Conservation (phyloP, 78 protist genomes). For the Polysphondylium violaceum region DNA sequence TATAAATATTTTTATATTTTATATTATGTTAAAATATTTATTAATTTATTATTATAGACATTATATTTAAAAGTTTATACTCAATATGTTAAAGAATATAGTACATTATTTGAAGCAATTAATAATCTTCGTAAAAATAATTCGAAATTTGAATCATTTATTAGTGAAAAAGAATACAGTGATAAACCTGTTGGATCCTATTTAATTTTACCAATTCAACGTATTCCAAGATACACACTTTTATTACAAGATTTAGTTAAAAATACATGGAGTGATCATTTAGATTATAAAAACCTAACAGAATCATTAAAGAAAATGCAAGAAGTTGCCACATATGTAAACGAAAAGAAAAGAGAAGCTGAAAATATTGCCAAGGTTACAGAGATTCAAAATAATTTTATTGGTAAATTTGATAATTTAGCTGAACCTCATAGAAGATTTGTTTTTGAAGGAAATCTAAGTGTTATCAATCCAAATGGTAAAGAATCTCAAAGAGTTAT, state of each 20-base stretch:
- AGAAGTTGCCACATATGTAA: conserved; percentile 77
- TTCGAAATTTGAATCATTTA: conserved; percentile 52
- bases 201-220: conserved; percentile 76
- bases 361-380: conserved; percentile 78
- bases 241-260: conserved; percentile 51
- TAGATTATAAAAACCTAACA: conserved; percentile 52
- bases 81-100: conserved; percentile 80
- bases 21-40: neutral
- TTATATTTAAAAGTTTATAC: conserved; percentile 66
- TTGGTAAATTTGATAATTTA: conserved; percentile 79
- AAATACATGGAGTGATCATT: conserved; percentile 76
- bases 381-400: conserved; percentile 68
- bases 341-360: conserved; percentile 80
- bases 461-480: conserved; percentile 55
- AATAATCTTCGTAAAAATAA: conserved; percentile 57
- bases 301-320: conserved; percentile 69
- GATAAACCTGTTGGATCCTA: conserved; percentile 62
- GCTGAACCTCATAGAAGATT: conserved; percentile 67
- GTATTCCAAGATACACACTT: conserved; percentile 83
- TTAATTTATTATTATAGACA: conserved; percentile 18
- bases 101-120: conserved; percentile 41
- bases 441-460: conserved; percentile 37
- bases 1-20: neutral
- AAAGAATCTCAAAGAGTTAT: conserved; percentile 65
- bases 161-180: conserved; percentile 38